Conservation (phyloP, 352 stramenopile species). For the Detonula confervacea region DNA sequence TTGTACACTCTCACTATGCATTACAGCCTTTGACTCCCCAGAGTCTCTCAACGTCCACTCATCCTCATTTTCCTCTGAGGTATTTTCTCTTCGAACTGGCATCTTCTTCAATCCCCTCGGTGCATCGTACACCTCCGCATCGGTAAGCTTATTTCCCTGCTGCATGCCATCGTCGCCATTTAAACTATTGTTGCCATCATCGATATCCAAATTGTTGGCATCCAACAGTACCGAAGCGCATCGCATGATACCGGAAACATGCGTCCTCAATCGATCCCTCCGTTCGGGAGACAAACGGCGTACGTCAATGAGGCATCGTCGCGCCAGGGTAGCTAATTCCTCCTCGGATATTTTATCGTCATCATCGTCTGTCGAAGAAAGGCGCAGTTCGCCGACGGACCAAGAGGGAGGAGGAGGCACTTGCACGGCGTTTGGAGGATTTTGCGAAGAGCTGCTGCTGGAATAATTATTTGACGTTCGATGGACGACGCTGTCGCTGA, state of each 20-base stretch:
- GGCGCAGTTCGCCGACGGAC: constrained; percentile 46
- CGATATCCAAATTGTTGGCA: constrained; percentile 17
- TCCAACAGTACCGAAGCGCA: constrained; percentile 57
- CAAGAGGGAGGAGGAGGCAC: constrained; percentile 50
- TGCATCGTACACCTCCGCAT: constrained; percentile 53
- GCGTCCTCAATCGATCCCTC: constrained; percentile 27
- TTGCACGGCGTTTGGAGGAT: constrained; percentile 13
- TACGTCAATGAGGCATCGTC: constrained; percentile 57
- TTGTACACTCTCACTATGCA: constrained; percentile 34
- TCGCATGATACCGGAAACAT: constrained; percentile 54
- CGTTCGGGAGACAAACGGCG: constrained; percentile 36
- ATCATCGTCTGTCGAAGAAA: constrained; percentile 12
- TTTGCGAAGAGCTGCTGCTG: no score
- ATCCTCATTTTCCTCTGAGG: background rate
- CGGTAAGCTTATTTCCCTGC: constrained; percentile 19
- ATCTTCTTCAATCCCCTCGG: constrained; percentile 35
- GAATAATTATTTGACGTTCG: background rate
- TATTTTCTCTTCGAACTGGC: constrained; percentile 1
- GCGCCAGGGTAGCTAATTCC: constrained; percentile 45
- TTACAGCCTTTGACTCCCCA: constrained; percentile 38
- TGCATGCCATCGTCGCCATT: no score
- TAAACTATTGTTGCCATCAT: no score
- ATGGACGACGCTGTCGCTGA: background rate
- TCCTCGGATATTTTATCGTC: constrained; percentile 39
- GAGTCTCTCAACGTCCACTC: constrained; percentile 20